These are phyloP conservation scores for Stagonosporopsis tanaceti DNA, from an alignment of 2,329 filamentous ascomycete species.

Conservation along the genomic window DNA sequence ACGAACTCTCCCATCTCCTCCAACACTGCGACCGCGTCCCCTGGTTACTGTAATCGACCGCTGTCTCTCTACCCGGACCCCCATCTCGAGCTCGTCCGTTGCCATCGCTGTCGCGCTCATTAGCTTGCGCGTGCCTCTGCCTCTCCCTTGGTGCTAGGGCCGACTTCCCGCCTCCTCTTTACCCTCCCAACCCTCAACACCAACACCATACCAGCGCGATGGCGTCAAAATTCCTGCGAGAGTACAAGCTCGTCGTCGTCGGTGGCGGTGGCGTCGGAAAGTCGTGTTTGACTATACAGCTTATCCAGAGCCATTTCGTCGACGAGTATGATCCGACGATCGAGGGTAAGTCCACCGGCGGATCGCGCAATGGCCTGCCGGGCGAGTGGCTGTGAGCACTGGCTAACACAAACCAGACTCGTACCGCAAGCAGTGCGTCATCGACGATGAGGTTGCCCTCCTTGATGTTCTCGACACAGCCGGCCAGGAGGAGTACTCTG, in stretches of 20 bases:
- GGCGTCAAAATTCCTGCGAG: constrained; percentile 57
- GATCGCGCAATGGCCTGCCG: constrained; percentile 1
- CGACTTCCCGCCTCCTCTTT: constrained; percentile 19
- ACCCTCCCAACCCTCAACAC: constrained; percentile 18
- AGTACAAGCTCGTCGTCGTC: constrained; percentile 79
- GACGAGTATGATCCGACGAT: constrained; percentile 99
- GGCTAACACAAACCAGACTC: constrained; percentile 70
- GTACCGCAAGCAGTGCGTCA: constrained; percentile 99
- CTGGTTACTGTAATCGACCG: constrained; percentile 13
- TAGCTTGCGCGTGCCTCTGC: constrained; percentile 23
- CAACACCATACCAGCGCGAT: constrained; percentile 31
- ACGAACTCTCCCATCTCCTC: constrained; percentile 17
- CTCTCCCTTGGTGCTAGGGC: constrained; percentile 23
- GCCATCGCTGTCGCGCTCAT: constrained; percentile 30
- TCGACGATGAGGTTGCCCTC: constrained; percentile 96
- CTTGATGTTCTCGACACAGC: constrained; percentile 98
- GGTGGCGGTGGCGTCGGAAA: constrained; percentile 98
- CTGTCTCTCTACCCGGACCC: constrained; percentile 7
- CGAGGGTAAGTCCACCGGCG: constrained; percentile 72
- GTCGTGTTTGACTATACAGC: constrained; percentile 96
- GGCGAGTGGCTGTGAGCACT: not conserved
- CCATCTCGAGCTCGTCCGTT: constrained; percentile 12
- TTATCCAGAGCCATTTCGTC: constrained; percentile 86
- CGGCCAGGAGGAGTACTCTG: constrained; percentile 98
- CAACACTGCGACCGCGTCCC: constrained; percentile 16